Evolutionary conservation across 2,329 filamentous ascomycete genomes (phyloP), one percentile per base, ranked within the genome.

Genomic region (Clathrospora elynae): DNA sequence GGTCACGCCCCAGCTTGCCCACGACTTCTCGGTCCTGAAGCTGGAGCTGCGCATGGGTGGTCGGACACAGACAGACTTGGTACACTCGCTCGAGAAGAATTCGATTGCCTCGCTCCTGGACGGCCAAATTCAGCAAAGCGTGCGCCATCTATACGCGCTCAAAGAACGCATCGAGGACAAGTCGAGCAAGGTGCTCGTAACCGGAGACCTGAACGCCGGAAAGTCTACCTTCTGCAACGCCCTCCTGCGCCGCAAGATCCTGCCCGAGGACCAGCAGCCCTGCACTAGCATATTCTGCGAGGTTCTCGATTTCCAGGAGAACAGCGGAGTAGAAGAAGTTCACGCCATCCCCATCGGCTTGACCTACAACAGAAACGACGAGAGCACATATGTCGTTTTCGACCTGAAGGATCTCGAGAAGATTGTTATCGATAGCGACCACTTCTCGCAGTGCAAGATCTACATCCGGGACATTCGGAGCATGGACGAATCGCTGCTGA

Each of bases 161-260:
- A 85, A 90, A 47, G 93, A 97, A 55, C 85, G 93, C 38, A 99
- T 99, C 51, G 93, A 97, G 67, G 93, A 99, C 70, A 97, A 90
- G 0, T 89, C 92, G 4, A 97, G 92, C 73, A 99, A 99, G 70
- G 93, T 99, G 1, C 74, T 99, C 44, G 85, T 99, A 12, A 99
- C 93, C 0, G 93, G 93, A 62, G 93, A 99, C 67, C 73, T 99
- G 39, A 99, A 99, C 65, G 92, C 93, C 6, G 93, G 93, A 64
- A 99, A 99, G 68, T 99, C 93, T 3, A 99, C 93, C 1, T 99
- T 99, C 62, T 99, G 93, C 75, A 99, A 99, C 71, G 93, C 93
- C n/a, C 76, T 99, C 2, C 74, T 99, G 26, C 86, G 93, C 48
- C 84, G 91, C 50, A 97, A 97, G 71, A 82, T 99, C 18, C 74